phyloP scores from a whole-genome alignment of 164 flowering plant genomes.

The Liriodendron chinense region DNA sequence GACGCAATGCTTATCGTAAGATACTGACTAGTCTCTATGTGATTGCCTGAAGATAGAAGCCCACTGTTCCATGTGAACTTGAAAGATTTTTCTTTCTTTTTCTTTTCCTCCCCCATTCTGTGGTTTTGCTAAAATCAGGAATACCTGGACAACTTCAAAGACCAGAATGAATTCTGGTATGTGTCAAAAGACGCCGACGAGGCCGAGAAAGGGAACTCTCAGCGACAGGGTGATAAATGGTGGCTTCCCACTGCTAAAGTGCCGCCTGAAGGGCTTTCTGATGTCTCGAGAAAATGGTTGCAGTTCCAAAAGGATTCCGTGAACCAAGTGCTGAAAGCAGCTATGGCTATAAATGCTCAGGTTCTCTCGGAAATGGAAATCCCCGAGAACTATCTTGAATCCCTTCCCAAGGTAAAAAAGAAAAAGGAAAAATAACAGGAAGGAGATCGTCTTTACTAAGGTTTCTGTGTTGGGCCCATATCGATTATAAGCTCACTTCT shows the following conservation, averaged over 20 bases:
- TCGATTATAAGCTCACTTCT: not conserved
- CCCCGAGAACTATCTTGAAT: conserved; percentile 81
- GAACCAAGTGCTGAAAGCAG: conserved; percentile 87
- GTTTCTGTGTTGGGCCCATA: not conserved
- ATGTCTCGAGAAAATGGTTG: conserved; percentile 58
- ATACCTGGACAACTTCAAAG: conserved; percentile 55
- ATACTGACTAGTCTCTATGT: conserved; percentile 5
- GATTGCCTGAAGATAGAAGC: not conserved
- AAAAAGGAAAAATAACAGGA: not conserved
- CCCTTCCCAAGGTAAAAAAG: conserved; percentile 79
- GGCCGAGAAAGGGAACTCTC: conserved; percentile 32
- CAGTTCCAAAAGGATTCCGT: conserved; percentile 77
- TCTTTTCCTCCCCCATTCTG: not conserved
- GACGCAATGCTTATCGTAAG: conserved; percentile 89
- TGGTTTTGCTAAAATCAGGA: conserved; percentile 36
- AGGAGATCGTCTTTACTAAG: not conserved
- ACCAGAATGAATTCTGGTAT: conserved; percentile 71
- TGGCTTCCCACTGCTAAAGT: conserved; percentile 78
- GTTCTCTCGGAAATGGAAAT: conserved; percentile 79
- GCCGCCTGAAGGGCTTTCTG: conserved; percentile 69
- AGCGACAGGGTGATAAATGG: conserved; percentile 73
- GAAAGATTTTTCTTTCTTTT: not conserved
- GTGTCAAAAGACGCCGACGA: conserved; percentile 46
- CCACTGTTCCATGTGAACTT: not conserved
- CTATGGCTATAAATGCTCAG: conserved; percentile 92